phyloP scores from a whole-genome alignment of 805 yeast genomes.

The Nakazawaea populi region DNA sequence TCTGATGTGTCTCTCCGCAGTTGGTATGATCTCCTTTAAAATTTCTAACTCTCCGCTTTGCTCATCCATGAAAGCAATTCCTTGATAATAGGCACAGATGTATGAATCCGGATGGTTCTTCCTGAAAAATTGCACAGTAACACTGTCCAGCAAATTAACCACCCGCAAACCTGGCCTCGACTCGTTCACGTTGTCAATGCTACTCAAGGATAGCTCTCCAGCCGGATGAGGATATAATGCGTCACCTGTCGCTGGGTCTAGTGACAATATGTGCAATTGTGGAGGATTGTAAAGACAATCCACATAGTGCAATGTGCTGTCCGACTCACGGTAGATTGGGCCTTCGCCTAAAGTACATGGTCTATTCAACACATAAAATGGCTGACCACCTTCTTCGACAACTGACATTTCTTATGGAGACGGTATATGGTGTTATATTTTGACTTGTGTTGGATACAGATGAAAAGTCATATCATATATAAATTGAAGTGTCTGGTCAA shows the following conservation, averaged over 20 bases:
- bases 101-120: constrained; percentile 21
- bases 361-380: constrained; percentile 16
- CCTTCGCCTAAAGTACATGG: constrained; percentile 28
- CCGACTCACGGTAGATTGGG: constrained; percentile 24
- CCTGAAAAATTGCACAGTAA: constrained; percentile 26
- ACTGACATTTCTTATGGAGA: background rate
- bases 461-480: background rate
- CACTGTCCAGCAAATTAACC: constrained; percentile 20
- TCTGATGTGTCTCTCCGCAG: constrained; percentile 17
- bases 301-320: constrained; percentile 26
- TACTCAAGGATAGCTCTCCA: constrained; percentile 8
- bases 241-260: constrained; percentile 20
- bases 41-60: constrained; percentile 24
- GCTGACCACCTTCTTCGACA: constrained; percentile 6
- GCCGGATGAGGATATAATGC: constrained; percentile 13
- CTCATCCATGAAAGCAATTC: constrained; percentile 28
- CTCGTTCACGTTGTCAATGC: constrained; percentile 12
- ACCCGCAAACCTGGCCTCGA: constrained; percentile 17
- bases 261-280: constrained; percentile 21
- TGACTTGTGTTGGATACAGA: background rate
- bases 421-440: background rate
- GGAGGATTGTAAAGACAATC: constrained; percentile 21
- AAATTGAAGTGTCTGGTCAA: background rate
- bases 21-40: constrained; percentile 24
- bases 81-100: constrained; percentile 26